Conservation (phyloP, 257 asterid species). For the Oldenlandia corymbosa region DNA sequence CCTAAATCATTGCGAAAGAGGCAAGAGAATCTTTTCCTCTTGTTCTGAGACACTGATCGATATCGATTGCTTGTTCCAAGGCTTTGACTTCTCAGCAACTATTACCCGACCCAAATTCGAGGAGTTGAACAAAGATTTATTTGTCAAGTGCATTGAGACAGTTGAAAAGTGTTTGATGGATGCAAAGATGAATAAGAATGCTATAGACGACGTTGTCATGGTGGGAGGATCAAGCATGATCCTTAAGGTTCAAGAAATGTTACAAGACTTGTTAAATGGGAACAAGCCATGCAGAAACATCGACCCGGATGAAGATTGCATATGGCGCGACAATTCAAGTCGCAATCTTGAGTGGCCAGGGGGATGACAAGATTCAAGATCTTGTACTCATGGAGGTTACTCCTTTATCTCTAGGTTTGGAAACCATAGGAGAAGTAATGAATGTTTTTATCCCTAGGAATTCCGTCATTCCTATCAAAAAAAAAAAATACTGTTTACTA, state of each 20-base stretch:
- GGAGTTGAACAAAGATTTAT: neutral
- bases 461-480: neutral
- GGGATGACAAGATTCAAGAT: neutral
- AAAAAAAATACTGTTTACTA: neutral
- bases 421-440: too few species aligned
- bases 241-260: neutral
- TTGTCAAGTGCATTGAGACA: neutral
- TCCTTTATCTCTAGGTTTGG: too few species aligned
- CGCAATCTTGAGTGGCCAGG: conserved; percentile 1
- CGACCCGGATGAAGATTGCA: conserved; percentile 1
- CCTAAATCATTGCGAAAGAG: too few species aligned
- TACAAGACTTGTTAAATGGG: neutral
- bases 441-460: neutral
- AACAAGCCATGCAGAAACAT: conserved; percentile 1
- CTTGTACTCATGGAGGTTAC: too few species aligned
- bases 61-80: neutral
- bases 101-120: neutral
- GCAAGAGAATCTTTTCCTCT: too few species aligned
- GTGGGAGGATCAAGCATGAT: conserved; percentile 8
- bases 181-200: neutral
- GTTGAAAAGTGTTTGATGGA: neutral
- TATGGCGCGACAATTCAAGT: neutral
- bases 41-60: neutral
- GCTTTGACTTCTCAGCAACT: neutral
- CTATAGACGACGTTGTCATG: neutral